Evolutionary conservation across 1,284 basidiomycete genomes (phyloP).

Genomic region (Microbotryomycetes sp.): DNA sequence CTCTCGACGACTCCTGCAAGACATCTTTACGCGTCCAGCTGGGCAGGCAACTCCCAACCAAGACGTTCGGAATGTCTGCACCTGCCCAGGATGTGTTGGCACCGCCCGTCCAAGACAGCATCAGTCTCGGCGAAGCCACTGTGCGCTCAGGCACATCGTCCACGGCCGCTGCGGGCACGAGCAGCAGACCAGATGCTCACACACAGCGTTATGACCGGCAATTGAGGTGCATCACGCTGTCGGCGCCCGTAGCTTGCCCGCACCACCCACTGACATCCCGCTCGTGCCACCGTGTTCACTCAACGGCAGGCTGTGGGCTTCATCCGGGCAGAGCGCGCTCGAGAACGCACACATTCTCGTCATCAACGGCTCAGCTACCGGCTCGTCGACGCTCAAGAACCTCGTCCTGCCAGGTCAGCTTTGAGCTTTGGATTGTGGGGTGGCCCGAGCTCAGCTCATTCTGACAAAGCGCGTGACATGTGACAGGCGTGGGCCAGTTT

Average conservation of each 20-base stretch:
- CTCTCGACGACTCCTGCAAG: too few relatives aligned
- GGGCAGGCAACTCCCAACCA: too few relatives aligned
- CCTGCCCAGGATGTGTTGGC: constrained; percentile 5
- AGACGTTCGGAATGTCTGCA: neutral
- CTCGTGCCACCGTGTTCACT: neutral
- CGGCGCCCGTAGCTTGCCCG: neutral
- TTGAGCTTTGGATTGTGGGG: too few relatives aligned
- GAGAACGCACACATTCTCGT: constrained; percentile 77
- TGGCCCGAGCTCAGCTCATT: neutral
- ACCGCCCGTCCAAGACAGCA: constrained; percentile 16
- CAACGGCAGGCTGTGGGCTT: constrained; percentile 74
- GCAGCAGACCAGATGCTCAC: constrained; percentile 62
- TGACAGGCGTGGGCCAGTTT: constrained; percentile 69
- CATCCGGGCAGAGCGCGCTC: constrained; percentile 83
- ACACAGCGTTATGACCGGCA: constrained; percentile 86
- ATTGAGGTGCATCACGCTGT: constrained; percentile 54
- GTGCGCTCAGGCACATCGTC: too few relatives aligned
- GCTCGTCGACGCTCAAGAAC: constrained; percentile 84
- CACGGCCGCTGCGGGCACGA: neutral
- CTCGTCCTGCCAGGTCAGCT: constrained; percentile 72
- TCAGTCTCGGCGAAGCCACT: constrained; percentile 1
- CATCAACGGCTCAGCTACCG: constrained; percentile 68
- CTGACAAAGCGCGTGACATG: neutral
- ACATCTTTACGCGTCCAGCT: too few relatives aligned
- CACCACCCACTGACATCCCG: neutral